Base-by-base conservation (phyloP, 2,329 filamentous ascomycete genomes). In the Dothistroma pini region DNA sequence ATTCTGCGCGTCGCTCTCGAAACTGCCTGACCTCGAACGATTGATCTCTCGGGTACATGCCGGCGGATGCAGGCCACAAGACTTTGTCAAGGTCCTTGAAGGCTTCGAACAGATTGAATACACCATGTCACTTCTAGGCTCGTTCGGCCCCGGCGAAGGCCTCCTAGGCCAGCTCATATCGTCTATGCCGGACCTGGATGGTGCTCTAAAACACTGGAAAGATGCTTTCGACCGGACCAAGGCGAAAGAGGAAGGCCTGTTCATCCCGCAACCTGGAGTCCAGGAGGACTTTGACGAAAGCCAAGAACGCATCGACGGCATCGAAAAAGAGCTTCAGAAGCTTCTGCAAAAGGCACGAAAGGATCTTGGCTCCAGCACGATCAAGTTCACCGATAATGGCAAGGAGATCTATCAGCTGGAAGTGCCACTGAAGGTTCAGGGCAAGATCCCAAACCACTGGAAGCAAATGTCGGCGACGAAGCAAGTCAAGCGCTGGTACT, bases 71-170 rank as follows among this genome's bases (percentile, higher is more conserved):
- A 91, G 87, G 71, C 85, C 92, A 0, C 90, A 95, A 59, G 95
- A 99, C 73, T 99, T 99, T 74, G 86, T 97, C 51, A 89, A 88
- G 53, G 93, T 97, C 0, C 81, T 99, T 0, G 93, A 97, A 75
- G 95, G 95, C 0, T 99, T 97, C 69, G 95, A 97, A 78, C 93
- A 97, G 76, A 97, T 99, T 51, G 92, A 97, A 65, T 95, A 96
- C 74, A 96, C 93, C 0, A 91, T 96, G 83, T 84, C 86, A 56
- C 82, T 97, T 22, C 83, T 97, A 0, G 82, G 84, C 52, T 83
- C 87, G 9, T 89, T 90, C 69, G 86, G 88, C 57, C 84, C 87
- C n/a, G 90, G 89, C 2, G 88, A 91, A 54, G 90, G 91, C 2
- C 83, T 97, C 2, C 89, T 99, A 48, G 90, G 92, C 60, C 87